Percentiles rank a stretch among this genome's conserved stretches.
phyloP scores from a whole-genome alignment of 805 yeast genomes.

The Suhomyces vadensis region DNA sequence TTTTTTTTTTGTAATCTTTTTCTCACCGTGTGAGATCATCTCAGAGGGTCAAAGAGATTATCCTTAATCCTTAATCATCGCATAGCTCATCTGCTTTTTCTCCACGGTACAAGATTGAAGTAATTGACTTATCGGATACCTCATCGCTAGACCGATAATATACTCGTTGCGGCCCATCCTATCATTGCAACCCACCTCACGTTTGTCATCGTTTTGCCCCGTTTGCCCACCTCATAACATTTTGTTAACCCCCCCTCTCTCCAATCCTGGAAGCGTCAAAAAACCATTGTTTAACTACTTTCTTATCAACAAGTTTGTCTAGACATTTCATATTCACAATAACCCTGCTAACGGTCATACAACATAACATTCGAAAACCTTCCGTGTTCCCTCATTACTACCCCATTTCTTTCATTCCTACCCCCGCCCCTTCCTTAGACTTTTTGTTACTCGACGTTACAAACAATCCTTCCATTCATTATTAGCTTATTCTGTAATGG shows the following conservation, averaged over 20 bases:
- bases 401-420: not conserved
- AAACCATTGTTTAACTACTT: not conserved
- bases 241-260: not conserved
- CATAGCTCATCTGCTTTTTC: not conserved
- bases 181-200: not conserved
- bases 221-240: not conserved
- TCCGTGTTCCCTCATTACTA: not conserved
- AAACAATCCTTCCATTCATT: not conserved
- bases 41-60: constrained; percentile 4
- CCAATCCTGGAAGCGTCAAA: not conserved
- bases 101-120: constrained; percentile 1
- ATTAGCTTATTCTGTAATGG: constrained; percentile 25
- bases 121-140: not conserved
- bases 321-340: too few species aligned
- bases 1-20: constrained; percentile 1
- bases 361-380: not conserved
- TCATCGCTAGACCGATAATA: not conserved
- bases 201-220: not conserved
- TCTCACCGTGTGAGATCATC: constrained; percentile 8
- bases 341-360: not conserved
- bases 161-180: not conserved
- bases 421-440: not conserved
- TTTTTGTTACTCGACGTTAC: not conserved
- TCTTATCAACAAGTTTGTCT: not conserved
- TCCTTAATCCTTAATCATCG: not conserved